Conservation (phyloP, 495 filamentous ascomycete species). For the Penicillium chermesinum region DNA sequence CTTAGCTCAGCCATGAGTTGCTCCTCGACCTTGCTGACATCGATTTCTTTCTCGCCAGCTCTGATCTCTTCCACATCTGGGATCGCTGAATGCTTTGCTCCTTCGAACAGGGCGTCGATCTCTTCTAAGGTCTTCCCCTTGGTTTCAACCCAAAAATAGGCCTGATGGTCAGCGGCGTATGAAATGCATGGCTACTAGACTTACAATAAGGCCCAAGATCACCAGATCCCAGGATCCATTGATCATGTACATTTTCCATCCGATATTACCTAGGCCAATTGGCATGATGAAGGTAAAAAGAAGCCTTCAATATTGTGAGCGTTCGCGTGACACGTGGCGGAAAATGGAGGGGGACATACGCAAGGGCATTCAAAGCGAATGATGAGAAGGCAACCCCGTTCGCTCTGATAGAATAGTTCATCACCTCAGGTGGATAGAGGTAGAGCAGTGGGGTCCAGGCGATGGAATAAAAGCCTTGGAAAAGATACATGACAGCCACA, state of each 20-base stretch:
- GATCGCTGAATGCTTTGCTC: constrained; percentile 40
- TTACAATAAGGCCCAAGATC: constrained; percentile 18
- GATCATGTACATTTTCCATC: constrained; percentile 26
- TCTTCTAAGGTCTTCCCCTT: constrained; percentile 55
- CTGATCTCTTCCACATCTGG: constrained; percentile 38
- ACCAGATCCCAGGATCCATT: constrained; percentile 24
- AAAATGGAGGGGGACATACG: constrained; percentile 23
- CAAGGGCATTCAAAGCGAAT: constrained; percentile 39
- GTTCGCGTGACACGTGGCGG: background rate
- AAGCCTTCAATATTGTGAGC: constrained; percentile 14
- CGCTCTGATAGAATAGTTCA: constrained; percentile 24
- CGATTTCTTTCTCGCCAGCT: constrained; percentile 22
- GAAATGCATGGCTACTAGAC: background rate
- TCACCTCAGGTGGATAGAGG: constrained; percentile 54
- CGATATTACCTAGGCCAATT: constrained; percentile 33
- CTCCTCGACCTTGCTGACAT: constrained; percentile 8
- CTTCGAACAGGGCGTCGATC: constrained; percentile 38
- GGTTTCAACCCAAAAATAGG: constrained; percentile 43
- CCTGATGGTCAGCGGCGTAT: constrained; percentile 1
- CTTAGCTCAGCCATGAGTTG: constrained; percentile 8
- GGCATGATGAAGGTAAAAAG: constrained; percentile 48
- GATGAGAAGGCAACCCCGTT: constrained; percentile 19
- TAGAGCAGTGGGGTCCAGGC: constrained; percentile 57
- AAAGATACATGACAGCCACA: constrained; percentile 35
- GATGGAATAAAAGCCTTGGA: constrained; percentile 57